Base-by-base conservation (phyloP, 2,329 filamentous ascomycete genomes). In the Calonectria ilicicola region DNA sequence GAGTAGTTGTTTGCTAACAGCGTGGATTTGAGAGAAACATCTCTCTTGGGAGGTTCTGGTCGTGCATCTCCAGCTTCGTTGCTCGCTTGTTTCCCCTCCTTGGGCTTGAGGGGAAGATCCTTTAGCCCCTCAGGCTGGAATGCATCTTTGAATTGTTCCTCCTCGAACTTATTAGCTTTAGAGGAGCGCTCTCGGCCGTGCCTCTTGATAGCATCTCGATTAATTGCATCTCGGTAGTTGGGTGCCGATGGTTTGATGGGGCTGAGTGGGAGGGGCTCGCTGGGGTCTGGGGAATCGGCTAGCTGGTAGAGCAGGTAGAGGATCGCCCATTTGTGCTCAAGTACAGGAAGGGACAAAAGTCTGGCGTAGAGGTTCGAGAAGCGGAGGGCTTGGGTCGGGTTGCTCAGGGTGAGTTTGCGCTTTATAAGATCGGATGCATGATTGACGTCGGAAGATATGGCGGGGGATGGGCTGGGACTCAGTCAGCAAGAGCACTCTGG, bases 261-360 rank as follows among this genome's bases (percentile, higher is more conserved):
- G 68, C 82, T 87, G 42, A 87, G 77, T n/a, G 86, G 86, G 14
- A 86, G 82, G 51, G 87, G 89, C 67, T 90, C 87, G 77, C 84
- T 86, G 2, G 89, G 89, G 72, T 91, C 87, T 40, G 89, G 88
- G 4, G 90, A 91, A 80, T 96, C 94, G 73, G 94, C 92, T 60
- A 98, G 90, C 79, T 95, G 92, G 82, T 97, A 94, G 49, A 99
- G 90, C 49, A 99, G 91, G 82, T 97, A 97, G 23, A 99, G 88
- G 76, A 99, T 98, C 3, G 94, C 95, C 95, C 96, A 98, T 89
- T 99, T 99, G 84, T 98, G 94, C 80, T 94, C 94, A 53, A 99
- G 89, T 7, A 98, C 96, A 0, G 96, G 96, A 76, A 98, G 92
- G n/a, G 95, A 94, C 29, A 98, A 88, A 21, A 99, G 90, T 69